Evolutionary conservation across 768 basidiomycete genomes (phyloP).

Genomic region (Candolleomyces efflorescens): DNA sequence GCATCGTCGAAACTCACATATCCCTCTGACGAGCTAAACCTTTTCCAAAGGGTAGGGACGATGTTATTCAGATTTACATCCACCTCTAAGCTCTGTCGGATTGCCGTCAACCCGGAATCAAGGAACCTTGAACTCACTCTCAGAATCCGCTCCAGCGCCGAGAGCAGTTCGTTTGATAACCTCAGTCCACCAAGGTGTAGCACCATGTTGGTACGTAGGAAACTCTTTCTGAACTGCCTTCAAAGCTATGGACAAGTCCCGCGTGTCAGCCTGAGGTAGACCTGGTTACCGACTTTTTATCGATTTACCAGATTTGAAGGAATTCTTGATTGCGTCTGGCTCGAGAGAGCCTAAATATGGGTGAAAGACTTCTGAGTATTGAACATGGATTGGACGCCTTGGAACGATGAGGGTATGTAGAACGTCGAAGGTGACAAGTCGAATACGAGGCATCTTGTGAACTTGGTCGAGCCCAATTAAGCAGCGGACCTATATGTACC

Average conservation of each 20-base stretch:
- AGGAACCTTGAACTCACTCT: conserved; percentile 34
- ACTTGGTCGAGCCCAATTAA: too few relatives aligned
- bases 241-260: conserved; percentile 28
- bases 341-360: conserved; percentile 62
- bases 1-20: conserved; percentile 42
- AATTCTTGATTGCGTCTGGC: conserved; percentile 45
- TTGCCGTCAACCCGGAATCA: not conserved
- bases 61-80: conserved; percentile 51
- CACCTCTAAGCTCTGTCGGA: conserved; percentile 38
- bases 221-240: conserved; percentile 48
- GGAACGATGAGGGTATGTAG: conserved; percentile 73
- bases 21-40: conserved; percentile 69
- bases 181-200: conserved; percentile 69
- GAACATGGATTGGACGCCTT: conserved; percentile 61
- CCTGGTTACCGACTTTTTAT: not conserved
- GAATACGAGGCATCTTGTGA: conserved; percentile 38
- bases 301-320: conserved; percentile 56
- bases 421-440: conserved; percentile 74
- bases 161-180: conserved; percentile 72
- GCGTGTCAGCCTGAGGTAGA: not conserved
- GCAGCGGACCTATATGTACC: too few relatives aligned
- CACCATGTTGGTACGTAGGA: conserved; percentile 55
- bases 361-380: conserved; percentile 60
- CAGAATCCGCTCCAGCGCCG: conserved; percentile 64
- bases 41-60: conserved; percentile 53